phyloP scores from a whole-genome alignment of 192 early-diverging fungal genomes.

The Entomortierella beljakovae region DNA sequence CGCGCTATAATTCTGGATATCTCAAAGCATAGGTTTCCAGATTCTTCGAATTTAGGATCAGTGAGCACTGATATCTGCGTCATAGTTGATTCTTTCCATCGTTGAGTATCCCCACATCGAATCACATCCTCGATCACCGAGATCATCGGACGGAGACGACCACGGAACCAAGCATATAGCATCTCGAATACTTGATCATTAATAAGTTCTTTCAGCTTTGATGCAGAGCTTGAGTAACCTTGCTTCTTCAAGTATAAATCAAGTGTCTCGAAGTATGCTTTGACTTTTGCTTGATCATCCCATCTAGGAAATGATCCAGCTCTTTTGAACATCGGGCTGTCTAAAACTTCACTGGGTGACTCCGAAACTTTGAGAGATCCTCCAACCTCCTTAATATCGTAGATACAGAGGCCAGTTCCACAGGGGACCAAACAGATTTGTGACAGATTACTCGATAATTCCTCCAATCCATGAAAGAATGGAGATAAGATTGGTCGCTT shows the following conservation, averaged over 20 bases:
- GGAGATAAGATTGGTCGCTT: not conserved
- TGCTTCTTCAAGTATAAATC: not conserved
- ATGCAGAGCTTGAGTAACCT: not conserved
- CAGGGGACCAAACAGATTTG: not conserved
- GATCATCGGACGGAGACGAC: not conserved
- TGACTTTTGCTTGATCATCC: not conserved
- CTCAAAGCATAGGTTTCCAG: constrained; percentile 1
- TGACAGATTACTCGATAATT: not conserved
- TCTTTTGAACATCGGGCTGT: not conserved
- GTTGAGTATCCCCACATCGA: not conserved
- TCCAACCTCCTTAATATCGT: not conserved
- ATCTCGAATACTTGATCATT: not conserved
- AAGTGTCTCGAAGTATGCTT: not conserved
- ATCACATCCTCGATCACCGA: not conserved
- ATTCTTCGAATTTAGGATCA: not conserved
- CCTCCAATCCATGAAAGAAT: constrained; percentile 3
- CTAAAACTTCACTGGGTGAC: not conserved
- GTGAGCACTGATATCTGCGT: not conserved
- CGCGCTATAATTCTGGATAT: not conserved
- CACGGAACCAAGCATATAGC: constrained; percentile 5
- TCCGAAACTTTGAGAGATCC: not conserved
- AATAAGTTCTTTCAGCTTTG: not conserved
- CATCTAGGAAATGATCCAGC: not conserved
- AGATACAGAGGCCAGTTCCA: constrained; percentile 1
- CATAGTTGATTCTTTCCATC: not conserved